Evolutionary conservation across 306 rosid species (phyloP), one percentile per base, ranked within the genome.

Genomic region (Argentina anserina): DNA sequence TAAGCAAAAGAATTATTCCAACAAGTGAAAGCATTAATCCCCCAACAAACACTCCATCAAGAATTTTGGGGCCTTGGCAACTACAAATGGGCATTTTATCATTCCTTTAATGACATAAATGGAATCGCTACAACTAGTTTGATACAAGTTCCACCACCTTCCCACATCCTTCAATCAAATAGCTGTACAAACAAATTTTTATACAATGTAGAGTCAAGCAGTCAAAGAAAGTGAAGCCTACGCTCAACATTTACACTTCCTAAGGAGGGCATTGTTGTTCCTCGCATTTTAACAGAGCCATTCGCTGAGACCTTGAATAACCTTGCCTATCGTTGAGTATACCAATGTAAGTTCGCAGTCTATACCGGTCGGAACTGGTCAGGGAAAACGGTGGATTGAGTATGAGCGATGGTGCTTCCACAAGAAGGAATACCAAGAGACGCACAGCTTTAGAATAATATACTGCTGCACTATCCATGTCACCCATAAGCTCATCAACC

Each of bases 401-500:
- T 76, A 95, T 87, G 78, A 95, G 93, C 40, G 97, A 92, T 42
- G 93, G 96, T 70, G 97, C 99, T 83, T 95, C 99, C 70, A 83
- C 90, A 26, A 90, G 78, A 81, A 95, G 99, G 79, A 92, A 95
- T 56, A 79, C 78, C 74, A 95, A 65, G 68, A 95, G 75, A 17
- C 81, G 81, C 62, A 83, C 93, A 43, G 97, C 96, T 78, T 88
- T 95, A 25, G 93, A 77, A 81, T 95, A 95, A 74, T 81, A 75
- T 36, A 77, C 87, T 52, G 92, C 77, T 56, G 99, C 99, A 65
- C 80, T 85, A 43, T 87, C 97, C 93, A 88, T 76, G 33, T 83
- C 80, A 50, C 93, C 96, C 99, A 95, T 86, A 71, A 92, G 90
- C 84, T 95, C 99, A 37, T 95, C 97, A 34, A 95, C 99, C 99